Percentiles rank a stretch among this genome's conserved stretches.
These are phyloP conservation scores for Hanseniaspora valbyensis DNA, from an alignment of 805 yeast genomes.

Conservation along the genomic window DNA sequence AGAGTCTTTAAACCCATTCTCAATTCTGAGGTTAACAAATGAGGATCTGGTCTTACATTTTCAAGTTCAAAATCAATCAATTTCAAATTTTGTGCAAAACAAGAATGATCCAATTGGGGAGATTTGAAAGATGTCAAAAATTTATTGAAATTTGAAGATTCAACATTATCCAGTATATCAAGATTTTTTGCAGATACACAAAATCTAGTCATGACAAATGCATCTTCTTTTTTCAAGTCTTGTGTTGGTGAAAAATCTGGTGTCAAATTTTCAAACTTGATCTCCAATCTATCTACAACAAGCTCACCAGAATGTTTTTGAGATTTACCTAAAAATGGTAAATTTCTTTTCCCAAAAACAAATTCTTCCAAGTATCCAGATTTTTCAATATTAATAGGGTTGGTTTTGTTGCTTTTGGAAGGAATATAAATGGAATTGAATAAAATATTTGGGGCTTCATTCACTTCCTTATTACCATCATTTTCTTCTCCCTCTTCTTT, in stretches of 20 bases:
- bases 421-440: constrained; percentile 74
- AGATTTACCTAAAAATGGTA: constrained; percentile 10
- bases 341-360: constrained; percentile 31
- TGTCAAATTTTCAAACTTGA: constrained; percentile 36
- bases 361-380: constrained; percentile 32
- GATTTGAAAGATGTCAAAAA: constrained; percentile 59
- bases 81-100: background rate
- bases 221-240: constrained; percentile 25
- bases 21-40: constrained; percentile 59
- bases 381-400: background rate
- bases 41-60: constrained; percentile 53
- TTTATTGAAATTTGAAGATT: constrained; percentile 85
- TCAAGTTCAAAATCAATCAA: constrained; percentile 47
- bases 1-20: constrained; percentile 39
- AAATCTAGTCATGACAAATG: constrained; percentile 40
- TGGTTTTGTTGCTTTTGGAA: constrained; percentile 21
- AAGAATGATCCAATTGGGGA: background rate
- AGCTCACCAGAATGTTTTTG: background rate
- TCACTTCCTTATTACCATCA: background rate
- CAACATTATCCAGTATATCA: constrained; percentile 62
- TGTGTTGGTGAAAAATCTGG: constrained; percentile 37
- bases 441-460: constrained; percentile 28
- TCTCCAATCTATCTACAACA: constrained; percentile 39
- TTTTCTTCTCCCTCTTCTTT: background rate
- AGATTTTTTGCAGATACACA: constrained; percentile 43